phyloP scores from a whole-genome alignment of 2,329 filamentous ascomycete genomes.

The Zasmidium citrigriseum region DNA sequence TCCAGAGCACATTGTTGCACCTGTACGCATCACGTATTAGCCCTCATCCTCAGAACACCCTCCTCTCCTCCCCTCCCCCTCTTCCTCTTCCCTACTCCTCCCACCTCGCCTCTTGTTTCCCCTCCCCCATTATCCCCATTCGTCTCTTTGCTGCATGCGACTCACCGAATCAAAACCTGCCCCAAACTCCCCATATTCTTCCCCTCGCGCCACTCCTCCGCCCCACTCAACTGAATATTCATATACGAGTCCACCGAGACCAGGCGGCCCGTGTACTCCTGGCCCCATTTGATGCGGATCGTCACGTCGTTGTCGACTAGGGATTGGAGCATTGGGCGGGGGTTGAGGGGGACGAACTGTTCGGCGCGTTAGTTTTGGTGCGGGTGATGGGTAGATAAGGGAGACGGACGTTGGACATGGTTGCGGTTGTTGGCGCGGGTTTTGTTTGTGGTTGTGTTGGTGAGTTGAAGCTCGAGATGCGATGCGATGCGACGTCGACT shows the following conservation, averaged over 20 bases:
- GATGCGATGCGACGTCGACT: no score
- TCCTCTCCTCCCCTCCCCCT: background rate
- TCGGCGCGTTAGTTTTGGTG: background rate
- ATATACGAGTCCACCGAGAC: constrained; percentile 97
- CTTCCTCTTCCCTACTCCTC: background rate
- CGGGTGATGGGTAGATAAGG: background rate
- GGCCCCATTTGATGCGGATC: constrained; percentile 95
- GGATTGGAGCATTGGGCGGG: constrained; percentile 91
- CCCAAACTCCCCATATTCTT: constrained; percentile 83
- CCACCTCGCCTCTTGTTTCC: no score
- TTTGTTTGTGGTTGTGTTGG: no score
- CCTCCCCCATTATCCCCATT: background rate
- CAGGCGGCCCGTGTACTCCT: constrained; percentile 94
- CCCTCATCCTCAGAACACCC: background rate
- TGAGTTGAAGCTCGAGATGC: no score
- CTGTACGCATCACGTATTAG: constrained; percentile 43
- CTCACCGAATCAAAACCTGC: constrained; percentile 86
- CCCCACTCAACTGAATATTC: constrained; percentile 91
- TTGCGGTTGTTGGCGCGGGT: constrained; percentile 20
- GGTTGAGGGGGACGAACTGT: constrained; percentile 87
- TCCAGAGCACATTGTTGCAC: constrained; percentile 98
- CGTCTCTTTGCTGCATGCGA: background rate
- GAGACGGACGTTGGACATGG: constrained; percentile 22
- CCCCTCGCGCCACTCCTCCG: constrained; percentile 88
- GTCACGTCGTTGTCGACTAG: constrained; percentile 91